Percentiles rank a stretch among this genome's conserved stretches.
Conservation (phyloP, 2,329 filamentous ascomycete species). For the Penicillium fuscoglaucum region DNA sequence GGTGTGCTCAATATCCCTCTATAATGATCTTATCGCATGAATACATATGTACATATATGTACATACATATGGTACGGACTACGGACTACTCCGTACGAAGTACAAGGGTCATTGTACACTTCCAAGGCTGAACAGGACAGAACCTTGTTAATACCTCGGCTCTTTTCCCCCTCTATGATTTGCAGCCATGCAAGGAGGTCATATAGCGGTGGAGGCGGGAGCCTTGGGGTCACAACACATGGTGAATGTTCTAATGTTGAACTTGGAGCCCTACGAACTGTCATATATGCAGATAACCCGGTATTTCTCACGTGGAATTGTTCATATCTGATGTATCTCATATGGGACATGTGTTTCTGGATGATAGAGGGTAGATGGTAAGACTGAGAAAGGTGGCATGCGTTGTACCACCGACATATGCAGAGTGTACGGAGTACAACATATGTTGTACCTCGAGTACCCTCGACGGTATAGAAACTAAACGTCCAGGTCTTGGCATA, state of each 20-base stretch:
- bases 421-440: not conserved
- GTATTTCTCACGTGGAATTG: not conserved
- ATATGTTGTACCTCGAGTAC: not conserved
- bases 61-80: no score
- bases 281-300: not conserved
- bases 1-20: not conserved
- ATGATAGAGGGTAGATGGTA: not conserved
- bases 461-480: not conserved
- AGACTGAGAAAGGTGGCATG: no score
- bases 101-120: not conserved
- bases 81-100: no score
- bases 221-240: slow-evolving; percentile 10
- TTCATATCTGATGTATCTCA: not conserved
- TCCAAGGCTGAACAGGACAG: not conserved
- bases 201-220: slow-evolving; percentile 3
- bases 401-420: no score
- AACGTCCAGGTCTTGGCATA: not conserved
- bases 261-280: not conserved
- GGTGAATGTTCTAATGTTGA: not conserved
- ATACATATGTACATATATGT: no score
- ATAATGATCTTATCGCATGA: not conserved
- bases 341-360: not conserved
- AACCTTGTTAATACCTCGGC: not conserved
- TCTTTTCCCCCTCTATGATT: not conserved
- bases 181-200: slow-evolving; percentile 14